Base-by-base conservation (phyloP, 2,329 filamentous ascomycete genomes). In the Pseudogymnoascus destructans region DNA sequence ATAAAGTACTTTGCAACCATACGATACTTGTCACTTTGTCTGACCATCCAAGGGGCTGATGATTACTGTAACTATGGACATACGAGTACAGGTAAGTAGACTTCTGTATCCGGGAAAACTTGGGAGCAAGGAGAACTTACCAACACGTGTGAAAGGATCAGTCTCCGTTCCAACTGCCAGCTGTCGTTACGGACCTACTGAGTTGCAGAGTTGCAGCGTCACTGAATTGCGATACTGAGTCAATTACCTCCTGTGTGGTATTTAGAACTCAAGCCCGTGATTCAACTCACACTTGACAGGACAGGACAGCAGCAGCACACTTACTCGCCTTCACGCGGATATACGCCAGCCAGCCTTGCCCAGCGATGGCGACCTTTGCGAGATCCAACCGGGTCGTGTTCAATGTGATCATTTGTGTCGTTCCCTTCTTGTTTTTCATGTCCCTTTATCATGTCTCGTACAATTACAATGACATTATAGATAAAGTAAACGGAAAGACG, bases 361-460 rank as follows among this genome's bases (percentile, higher is more conserved):
- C 42, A 27, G 27, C 42, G 13, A 49, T 49, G 42, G 42, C 21
- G 42, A 49, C 42, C 21, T 49, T 49, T 49, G 42, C 42, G 42
- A 49, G 42, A 49, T 49, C 42, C 42, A 49, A 49, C 42, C 23
- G 42, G 23, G 42, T 49, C 21, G 42, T 49, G 42, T 49, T 49
- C 42, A 49, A 49, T 49, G 42, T 49, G 42, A 49, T 49, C 42
- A 49, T 49, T 49, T 23, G 42, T 25, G 42, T 49, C n/a, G 42
- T 49, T 27, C 23, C 21, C 21, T 49, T 49, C 42, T 49, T 49
- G 42, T 49, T 49, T 27, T 49, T 49, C 42, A 15, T 49, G 42
- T 49, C 42, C 8, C 3, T 49, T 2, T 49, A 49, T 10, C 42
- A 49, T 49, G 42, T 49, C 42, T 49, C 42, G 21, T 49, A 49